Evolutionary conservation across 345 rosid species (phyloP).

Genomic region (Anastatica hierochuntica): DNA sequence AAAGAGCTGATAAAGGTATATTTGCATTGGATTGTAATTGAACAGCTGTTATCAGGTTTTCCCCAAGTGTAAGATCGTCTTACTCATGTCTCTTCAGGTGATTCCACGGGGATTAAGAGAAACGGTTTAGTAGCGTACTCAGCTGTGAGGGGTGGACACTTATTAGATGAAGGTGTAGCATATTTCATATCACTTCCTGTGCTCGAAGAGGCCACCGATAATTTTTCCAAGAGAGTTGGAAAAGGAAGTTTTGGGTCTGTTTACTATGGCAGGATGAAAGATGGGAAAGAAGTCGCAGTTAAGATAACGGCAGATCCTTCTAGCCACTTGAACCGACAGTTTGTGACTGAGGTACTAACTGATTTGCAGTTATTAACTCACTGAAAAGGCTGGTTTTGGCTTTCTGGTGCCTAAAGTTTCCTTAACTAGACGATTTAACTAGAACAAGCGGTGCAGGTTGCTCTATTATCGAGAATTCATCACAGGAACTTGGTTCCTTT

Average conservation of each 20-base stretch:
- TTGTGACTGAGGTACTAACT: conserved; percentile 74
- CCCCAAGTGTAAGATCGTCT: not conserved
- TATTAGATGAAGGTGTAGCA: conserved; percentile 70
- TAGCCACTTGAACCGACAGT: conserved; percentile 58
- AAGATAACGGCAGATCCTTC: conserved; percentile 73
- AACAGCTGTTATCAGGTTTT: not conserved
- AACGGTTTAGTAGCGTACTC: conserved; percentile 50
- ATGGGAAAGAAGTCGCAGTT: conserved; percentile 90
- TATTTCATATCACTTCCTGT: conserved; percentile 58
- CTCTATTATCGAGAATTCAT: conserved; percentile 91
- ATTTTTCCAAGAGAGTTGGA: conserved; percentile 70
- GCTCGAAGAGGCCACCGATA: conserved; percentile 70
- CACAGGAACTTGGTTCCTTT: conserved; percentile 94
- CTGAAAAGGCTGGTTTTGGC: not conserved
- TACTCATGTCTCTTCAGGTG: conserved; percentile 33
- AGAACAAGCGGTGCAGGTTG: conserved; percentile 78
- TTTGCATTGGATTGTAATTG: not conserved
- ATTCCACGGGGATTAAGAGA: conserved; percentile 32
- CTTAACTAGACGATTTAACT: not conserved
- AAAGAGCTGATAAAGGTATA: conserved; percentile 45
- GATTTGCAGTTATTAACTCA: not conserved
- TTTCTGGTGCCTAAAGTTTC: not conserved
- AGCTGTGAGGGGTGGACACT: conserved; percentile 49
- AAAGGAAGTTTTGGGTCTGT: conserved; percentile 93
- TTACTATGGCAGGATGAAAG: conserved; percentile 88